Base-by-base conservation (phyloP, 176 grass and related monocot species). In the Eremochloa ophiuroides region DNA sequence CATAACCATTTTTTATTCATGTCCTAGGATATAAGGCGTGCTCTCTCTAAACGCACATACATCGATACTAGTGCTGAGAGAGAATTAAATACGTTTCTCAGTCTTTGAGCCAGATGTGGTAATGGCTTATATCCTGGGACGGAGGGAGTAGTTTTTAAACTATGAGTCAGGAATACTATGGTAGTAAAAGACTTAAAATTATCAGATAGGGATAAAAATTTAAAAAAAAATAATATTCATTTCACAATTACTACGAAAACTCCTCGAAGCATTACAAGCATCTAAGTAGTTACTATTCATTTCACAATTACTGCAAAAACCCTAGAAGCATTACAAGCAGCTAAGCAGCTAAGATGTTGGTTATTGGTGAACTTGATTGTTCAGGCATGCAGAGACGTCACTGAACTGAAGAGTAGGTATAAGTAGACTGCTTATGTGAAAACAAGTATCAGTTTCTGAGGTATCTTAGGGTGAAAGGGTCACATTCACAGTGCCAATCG, bases 241-340 rank as follows among this genome's bases (percentile, higher is more conserved):
- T n/a, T n/a, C n/a, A n/a, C n/a, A n/a, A n/a, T n/a, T n/a, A n/a
- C n/a, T n/a, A n/a, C n/a, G n/a, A n/a, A n/a, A n/a, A n/a, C n/a
- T n/a, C n/a, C n/a, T n/a, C n/a, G n/a, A n/a, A n/a, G n/a, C n/a
- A n/a, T n/a, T n/a, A n/a, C n/a, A n/a, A n/a, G n/a, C n/a, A n/a
- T n/a, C n/a, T n/a, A n/a, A n/a, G n/a, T n/a, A n/a, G n/a, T n/a
- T 46, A 56, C 26, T 80, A 86, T 67, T 65, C 10, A 35, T 73
- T 56, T 62, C 53, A 43, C 3, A 35, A 73, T 55, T 31, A 34
- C 68, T 42, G 73, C 31, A 5, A 11, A 46, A 73, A 73, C 64
- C 44, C 4, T 8, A 55, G 26, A 86, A 80, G 75, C 40, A 63
- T 39, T 34, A 56, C 25, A 34, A 66, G 56, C 34, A 56, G 38